These are phyloP conservation scores for Urostyla sp. DNA, from an alignment of 73 alveolate species.

Conservation along the genomic window DNA sequence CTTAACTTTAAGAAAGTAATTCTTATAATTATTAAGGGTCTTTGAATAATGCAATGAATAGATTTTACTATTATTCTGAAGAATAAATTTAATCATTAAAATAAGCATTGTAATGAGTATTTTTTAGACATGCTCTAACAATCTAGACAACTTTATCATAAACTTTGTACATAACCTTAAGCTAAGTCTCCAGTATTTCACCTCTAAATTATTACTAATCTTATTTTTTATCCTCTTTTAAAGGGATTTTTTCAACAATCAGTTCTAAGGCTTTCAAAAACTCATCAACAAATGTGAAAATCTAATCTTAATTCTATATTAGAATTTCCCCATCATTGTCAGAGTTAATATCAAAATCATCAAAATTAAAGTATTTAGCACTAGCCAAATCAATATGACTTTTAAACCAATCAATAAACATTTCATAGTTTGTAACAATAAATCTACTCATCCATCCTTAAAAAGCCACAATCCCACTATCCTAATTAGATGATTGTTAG, in stretches of 20 bases:
- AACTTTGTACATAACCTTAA: conserved; percentile 22
- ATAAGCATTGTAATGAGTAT: conserved; percentile 5
- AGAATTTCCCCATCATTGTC: conserved; percentile 15
- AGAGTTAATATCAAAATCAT: too few species aligned
- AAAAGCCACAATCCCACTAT: conserved; percentile 8
- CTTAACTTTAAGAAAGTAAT: too few species aligned
- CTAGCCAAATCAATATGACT: conserved; percentile 30
- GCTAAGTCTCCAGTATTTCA: conserved; percentile 4
- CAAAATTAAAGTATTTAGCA: conserved; percentile 6
- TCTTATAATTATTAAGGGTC: too few species aligned
- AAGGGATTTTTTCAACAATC: conserved; percentile 41
- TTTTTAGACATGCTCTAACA: not conserved
- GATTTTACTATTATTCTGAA: not conserved
- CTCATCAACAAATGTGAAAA: not conserved
- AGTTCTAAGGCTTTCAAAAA: conserved; percentile 12
- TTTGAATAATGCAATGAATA: conserved; percentile 12
- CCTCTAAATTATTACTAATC: conserved; percentile 10
- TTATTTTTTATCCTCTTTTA: conserved; percentile 16
- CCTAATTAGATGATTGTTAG: not conserved
- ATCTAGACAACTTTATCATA: not conserved
- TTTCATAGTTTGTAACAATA: conserved; percentile 47
- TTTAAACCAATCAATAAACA: conserved; percentile 8
- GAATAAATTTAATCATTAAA: not conserved
- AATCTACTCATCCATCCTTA: conserved; percentile 48
- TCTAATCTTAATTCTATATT: not conserved